Evolutionary conservation across 108 stramenopile genomes (phyloP), one percentile per base, ranked within the genome.

Genomic region (Discostella pseudostelligera): DNA sequence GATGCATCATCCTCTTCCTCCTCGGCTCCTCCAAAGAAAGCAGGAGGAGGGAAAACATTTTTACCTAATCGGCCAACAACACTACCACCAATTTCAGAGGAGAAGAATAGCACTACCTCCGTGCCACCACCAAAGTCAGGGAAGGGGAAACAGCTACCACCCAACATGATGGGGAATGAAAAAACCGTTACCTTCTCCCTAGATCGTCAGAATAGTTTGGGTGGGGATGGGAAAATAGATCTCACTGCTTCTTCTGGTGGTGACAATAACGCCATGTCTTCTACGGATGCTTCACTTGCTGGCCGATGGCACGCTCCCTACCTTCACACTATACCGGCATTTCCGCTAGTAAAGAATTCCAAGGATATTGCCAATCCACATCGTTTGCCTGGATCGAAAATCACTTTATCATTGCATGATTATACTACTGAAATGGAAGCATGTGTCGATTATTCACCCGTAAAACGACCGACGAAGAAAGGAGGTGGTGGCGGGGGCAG

Each of bases 271-370:
- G 69, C 62, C 8, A 67, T 67, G 47, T 80, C 86, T 16, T 64
- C 81, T 4, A 58, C 10, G 2, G 59, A 42, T 21, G 37, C n/a
- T n/a, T n/a, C n/a, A n/a, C n/a, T 32, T 22, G 42, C 26, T 20
- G 29, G 59, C 29, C 80, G 88, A 47, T 93, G 92, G 92, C 46
- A 83, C 36, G 92, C 88, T 26, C 92, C 92, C 13, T 93, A 80
- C 76, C 81, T 74, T 24, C 79, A 87, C 39, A 82, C 70, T 50
- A 67, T 93, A 2, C 50, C 76, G 1, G 56, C 62, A 2, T 93
- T 89, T 71, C 92, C 92, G 8, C 25, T 79, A 32, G 81, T 80
- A 24, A 67, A 62, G 32, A 47, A 62, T 43, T 60, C 56, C 21
- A 61, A 81, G 43, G 53, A 29, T 8, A 62, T 74, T 21, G 86